Base-by-base conservation (phyloP, 495 filamentous ascomycete genomes). In the Penicillium herquei region DNA sequence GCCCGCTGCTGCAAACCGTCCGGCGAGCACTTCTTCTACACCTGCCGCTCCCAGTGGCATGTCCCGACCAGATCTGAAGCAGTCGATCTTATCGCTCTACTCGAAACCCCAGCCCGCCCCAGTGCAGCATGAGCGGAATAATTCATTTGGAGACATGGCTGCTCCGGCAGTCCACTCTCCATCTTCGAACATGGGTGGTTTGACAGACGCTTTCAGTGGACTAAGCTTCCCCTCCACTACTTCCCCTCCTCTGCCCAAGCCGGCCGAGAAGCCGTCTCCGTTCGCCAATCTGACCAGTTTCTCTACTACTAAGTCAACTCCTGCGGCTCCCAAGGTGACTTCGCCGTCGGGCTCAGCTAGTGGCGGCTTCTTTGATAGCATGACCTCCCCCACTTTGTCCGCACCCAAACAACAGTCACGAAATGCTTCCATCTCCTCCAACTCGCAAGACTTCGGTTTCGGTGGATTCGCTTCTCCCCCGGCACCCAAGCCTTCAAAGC, bases 41-140 rank as follows among this genome's bases (percentile, higher is more conserved):
- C 74, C 81, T 31, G 71, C 81, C 9, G 76, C 78, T 16, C 64
- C 81, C 6, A 73, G 73, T 14, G 77, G 78, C 31, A 84, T 89
- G 59, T 96, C 92, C 40, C 80, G 94, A 39, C 93, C 95, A 1
- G 94, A 98, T 69, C 77, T 98, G 39, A 98, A 98, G 70, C 92
- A 96, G 68, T 97, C 93, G 11, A 98, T 98, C 52, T 74, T 98
- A 10, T 98, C 95, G 3, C 78, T 98, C 7, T 98, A 98, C 66
- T 89, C 94, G 35, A 90, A 92, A 39, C 87, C 89, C 39, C 89
- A 87, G 14, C 79, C 78, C 9, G 64, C 74, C 18, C 84, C 82
- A 49, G 64, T 70, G 35, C 77, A 81, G 52, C 76, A 81, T 54
- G 80, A 81, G 56, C 85, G 86, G 26, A 82, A 81, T 44, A 68